Evolutionary conservation across 192 early-diverging fungal genomes (phyloP), one percentile per base, ranked within the genome.

Genomic region (Hyaloraphidium curvatum): DNA sequence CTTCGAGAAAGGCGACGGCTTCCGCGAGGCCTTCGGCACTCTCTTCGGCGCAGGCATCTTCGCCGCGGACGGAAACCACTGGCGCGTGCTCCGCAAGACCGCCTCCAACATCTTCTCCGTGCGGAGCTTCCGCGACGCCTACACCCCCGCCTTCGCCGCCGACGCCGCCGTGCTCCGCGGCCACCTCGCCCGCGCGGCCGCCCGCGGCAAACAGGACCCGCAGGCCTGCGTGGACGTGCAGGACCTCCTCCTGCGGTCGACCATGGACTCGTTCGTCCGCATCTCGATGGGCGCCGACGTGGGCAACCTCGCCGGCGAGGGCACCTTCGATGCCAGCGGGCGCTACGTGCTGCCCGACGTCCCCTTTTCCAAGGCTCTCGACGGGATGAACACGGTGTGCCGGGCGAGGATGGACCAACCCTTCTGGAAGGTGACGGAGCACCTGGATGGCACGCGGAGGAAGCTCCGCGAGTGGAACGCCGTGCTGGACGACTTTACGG

Each of bases 1-100:
- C 17, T 48, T 22, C 23, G 43, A 48, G 19, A 48, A 48, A 25
- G 43, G 43, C 5, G 43, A 9, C 23, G 43, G 19, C 11, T 48
- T 48, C 23, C 43, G 43, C 19, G 5, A 4, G 17, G 25, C 14
- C 5, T 48, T 48, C 19, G 7, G 25, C 43, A 25, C 14, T 48
- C 25, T 48, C 7, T 25, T 48, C 14, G 43, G 43, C 23, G 43
- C 14, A 22, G 43, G 43, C 14, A 48, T 48, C 25, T 48, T 48
- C 23, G 25, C 75, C 63, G 62, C 70, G 1, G 81, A 84, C 52
- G 82, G 82, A 14, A 71, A 77, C 1, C 53, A 56, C 9, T 84
- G 82, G 80, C 64, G 66, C 23, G 57, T 58, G 1, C 78, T 79
- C 17, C 66, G 80, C 28, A 81, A 84, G 50, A 60, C 54, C 1